phyloP scores from a whole-genome alignment of 805 yeast species.

The Yarrowia yakushimensis region DNA sequence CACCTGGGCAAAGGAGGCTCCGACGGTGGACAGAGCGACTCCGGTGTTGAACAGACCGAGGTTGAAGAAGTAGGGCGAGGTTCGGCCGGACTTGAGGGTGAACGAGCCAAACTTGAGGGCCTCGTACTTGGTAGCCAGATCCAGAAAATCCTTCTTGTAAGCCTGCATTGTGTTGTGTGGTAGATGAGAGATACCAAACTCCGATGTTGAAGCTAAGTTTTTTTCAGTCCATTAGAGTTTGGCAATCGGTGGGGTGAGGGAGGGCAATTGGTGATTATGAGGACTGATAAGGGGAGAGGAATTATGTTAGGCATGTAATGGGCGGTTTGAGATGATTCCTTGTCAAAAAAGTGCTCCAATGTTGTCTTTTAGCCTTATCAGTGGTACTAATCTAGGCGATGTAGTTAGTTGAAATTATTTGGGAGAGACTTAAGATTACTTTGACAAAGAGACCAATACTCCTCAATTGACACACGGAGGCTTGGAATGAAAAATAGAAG shows the following conservation, averaged over 20 bases:
- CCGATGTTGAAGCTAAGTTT: neutral
- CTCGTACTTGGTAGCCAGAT: constrained; percentile 73
- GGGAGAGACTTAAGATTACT: no score
- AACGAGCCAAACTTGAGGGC: constrained; percentile 86
- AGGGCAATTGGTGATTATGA: neutral
- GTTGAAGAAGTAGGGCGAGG: constrained; percentile 95
- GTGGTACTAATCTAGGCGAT: no score
- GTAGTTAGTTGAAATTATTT: no score
- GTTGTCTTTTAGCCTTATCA: no score
- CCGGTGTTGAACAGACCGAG: constrained; percentile 88
- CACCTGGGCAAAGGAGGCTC: constrained; percentile 83
- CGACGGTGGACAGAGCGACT: constrained; percentile 69
- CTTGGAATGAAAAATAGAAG: no score
- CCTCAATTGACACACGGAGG: no score
- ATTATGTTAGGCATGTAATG: no score
- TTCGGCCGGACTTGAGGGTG: constrained; percentile 87
- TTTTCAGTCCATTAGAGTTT: neutral
- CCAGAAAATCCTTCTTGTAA: constrained; percentile 66
- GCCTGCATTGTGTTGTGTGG: constrained; percentile 40
- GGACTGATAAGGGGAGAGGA: no score
- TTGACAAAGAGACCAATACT: no score
- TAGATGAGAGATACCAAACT: neutral
- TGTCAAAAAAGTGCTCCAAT: no score
- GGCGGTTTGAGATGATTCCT: no score
- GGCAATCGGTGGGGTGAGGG: neutral